Evolutionary conservation across 2,329 filamentous ascomycete species (phyloP), one percentile per base, ranked within the genome.

Genomic region (Albifimbria verrucaria): DNA sequence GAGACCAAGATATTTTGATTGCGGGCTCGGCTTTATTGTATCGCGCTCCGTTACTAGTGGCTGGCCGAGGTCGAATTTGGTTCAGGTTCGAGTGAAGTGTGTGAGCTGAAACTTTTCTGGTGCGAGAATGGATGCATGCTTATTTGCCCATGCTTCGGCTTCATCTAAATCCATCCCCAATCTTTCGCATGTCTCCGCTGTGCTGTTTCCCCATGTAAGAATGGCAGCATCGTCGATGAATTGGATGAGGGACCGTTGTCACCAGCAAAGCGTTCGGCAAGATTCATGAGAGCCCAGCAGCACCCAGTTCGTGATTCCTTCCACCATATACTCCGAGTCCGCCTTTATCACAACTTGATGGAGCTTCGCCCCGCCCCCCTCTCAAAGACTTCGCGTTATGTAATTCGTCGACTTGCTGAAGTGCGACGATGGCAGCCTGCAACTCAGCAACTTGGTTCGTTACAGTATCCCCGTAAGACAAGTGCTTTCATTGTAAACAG

Each of bases 61-160:
- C 26, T 47, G 44, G 21, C 26, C 11, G 9, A 26, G 24, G 26
- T 47, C 24, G 10, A 48, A 20, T 20, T 36, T 48, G 25, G 44
- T 47, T 25, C 44, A 4, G 4, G 44, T 23, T 23, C 44, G 24
- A 4, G 44, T 47, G 44, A 47, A 47, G 44, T 47, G 44, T 4
- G 22, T 47, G 44, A 47, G 44, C 44, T 47, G 44, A 23, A 47
- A 47, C 22, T 47, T 47, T 7, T 23, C 22, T 7, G 44, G 44
- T 47, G 44, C 4, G 4, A 47, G n/a, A 6, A 47, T 26, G 7
- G 44, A 47, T 47, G 44, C 44, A 47, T 47, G 44, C 5, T 21
- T 47, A 25, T 4, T 47, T 18, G 44, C 44, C 44, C 44, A 47
- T 26, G 17, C 21, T 26, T 26, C 18, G 4, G 44, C 44, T 47